Evolutionary conservation across 2,329 filamentous ascomycete species (phyloP), one percentile per base, ranked within the genome.

Genomic region (Albifimbria verrucaria): DNA sequence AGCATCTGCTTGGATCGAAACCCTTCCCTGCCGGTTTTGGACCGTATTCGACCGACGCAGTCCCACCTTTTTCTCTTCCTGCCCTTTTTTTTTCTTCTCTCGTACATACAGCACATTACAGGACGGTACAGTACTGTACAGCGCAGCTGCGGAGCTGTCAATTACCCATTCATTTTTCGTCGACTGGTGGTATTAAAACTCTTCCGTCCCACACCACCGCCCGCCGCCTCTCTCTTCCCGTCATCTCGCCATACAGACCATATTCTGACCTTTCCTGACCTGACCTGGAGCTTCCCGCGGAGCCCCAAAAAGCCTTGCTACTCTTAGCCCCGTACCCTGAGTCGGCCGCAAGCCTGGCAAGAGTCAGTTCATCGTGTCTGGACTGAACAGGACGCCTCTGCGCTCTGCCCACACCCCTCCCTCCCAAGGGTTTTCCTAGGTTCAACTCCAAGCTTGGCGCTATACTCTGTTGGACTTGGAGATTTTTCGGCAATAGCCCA

Each of bases 381-480:
- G 26, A 15, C 26, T 32, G 26, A 10, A 15, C 17, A 44, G 21
- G 18, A 39, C 32, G n/a, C 41, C 43, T 22, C 43, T 15, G 17
- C 21, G 17, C 15, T n/a, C 44, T 47, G 18, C 22, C 51, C 55
- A 50, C 56, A 52, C 57, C 41, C 47, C 44, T 55, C 59, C 48
- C 51, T 48, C 49, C 42, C 52, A 55, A 55, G 54, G 59, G 56
- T 54, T 56, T 58, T 54, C 59, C 63, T 59, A 58, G 53, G 50
- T 51, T 52, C 62, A 62, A 64, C 65, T 62, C 59, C 56, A 57
- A 63, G 60, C 63, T 57, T 58, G 59, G 60, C 68, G 67, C 68
- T 71, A 70, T 61, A 59, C 68, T 68, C 59, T 62, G 57, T 70
- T 69, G 57, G 65, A 65, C 58, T 61, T 67, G 63, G 64, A 25